These are phyloP conservation scores for Russula ochroleuca DNA, from an alignment of 768 basidiomycete species.

Conservation along the genomic window DNA sequence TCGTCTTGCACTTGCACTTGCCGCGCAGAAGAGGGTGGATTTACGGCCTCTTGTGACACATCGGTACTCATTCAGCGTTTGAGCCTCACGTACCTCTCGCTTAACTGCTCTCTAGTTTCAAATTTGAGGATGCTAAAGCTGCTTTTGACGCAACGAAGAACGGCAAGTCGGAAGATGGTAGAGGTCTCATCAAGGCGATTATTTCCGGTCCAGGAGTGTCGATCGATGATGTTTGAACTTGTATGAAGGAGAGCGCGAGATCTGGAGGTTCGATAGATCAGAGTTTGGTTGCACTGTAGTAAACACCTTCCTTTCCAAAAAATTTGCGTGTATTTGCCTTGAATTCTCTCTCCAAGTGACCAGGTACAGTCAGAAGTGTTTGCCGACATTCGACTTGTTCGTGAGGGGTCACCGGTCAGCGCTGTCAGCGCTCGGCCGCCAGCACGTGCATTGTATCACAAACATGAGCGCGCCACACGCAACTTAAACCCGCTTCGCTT, in stretches of 20 bases:
- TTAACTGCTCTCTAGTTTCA: conserved; percentile 43
- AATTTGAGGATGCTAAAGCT: conserved; percentile 68
- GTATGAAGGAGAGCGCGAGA: not conserved
- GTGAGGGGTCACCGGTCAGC: too few relatives aligned
- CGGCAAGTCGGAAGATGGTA: conserved; percentile 84
- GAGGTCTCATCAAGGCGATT: conserved; percentile 83
- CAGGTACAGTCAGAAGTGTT: not conserved
- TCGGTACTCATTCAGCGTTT: conserved; percentile 45
- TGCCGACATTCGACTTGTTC: not conserved
- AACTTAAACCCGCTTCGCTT: too few relatives aligned
- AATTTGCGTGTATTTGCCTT: not conserved
- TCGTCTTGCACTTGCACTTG: conserved; percentile 78
- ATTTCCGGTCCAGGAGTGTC: conserved; percentile 75
- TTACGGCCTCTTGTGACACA: conserved; percentile 88
- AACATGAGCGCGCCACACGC: too few relatives aligned
- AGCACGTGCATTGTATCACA: too few relatives aligned
- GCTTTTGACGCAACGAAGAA: conserved; percentile 80
- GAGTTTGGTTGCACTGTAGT: not conserved
- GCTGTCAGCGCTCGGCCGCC: too few relatives aligned
- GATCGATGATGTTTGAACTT: conserved; percentile 38
- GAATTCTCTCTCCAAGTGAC: not conserved
- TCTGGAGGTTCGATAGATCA: not conserved
- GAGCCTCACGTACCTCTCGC: not conserved
- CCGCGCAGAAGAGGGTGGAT: conserved; percentile 75
- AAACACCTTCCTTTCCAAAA: not conserved